Evolutionary conservation across 208 protist species (phyloP).

Genomic region (Crithidia thermophila): DNA sequence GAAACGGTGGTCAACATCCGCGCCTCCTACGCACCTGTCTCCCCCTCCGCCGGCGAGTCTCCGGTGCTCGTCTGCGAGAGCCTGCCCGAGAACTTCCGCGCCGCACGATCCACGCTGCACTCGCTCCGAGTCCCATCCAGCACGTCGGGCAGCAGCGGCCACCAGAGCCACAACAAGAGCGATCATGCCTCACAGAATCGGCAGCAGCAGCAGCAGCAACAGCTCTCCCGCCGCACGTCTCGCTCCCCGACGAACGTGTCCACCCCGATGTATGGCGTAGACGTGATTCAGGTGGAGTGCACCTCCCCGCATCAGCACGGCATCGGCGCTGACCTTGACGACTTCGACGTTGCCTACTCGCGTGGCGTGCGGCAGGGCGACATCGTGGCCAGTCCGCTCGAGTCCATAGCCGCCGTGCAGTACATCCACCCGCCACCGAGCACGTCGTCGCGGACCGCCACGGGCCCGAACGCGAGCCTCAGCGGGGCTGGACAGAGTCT

Average conservation of each 20-base stretch:
- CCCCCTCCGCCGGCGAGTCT: not conserved
- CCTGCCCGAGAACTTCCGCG: too few relatives aligned
- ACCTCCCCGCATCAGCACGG: not conserved
- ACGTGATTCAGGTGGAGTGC: constrained; percentile 21
- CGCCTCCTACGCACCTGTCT: not conserved
- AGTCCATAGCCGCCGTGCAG: constrained; percentile 12
- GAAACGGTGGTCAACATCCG: not conserved
- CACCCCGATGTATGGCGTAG: not conserved
- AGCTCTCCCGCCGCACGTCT: not conserved
- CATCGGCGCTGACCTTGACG: constrained; percentile 10
- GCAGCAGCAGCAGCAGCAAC: too few relatives aligned
- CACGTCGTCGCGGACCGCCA: not conserved
- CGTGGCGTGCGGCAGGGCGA: constrained; percentile 3
- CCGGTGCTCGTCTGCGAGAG: too few relatives aligned
- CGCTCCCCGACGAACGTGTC: not conserved
- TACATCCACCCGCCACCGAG: constrained; percentile 4
- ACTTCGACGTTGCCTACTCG: constrained; percentile 34
- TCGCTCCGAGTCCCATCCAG: too few relatives aligned
- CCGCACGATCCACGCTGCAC: too few relatives aligned
- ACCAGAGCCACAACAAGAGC: too few relatives aligned
- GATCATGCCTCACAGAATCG: not conserved
- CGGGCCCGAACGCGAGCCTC: not conserved
- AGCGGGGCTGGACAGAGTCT: not conserved
- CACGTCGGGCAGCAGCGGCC: too few relatives aligned
- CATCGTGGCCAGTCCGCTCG: not conserved